Conservation (phyloP, 176 grass and related monocot genomes). For the maize (Zea mays) region Zm-B73-REFERENCE-NAM-5.0 NC_050096.1:17914001-17914500, state of each 20-base stretch:
- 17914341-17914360: background rate
- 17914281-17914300: background rate
- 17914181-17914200: background rate
- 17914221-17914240: background rate
- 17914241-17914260: background rate
- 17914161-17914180: background rate
- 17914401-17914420: background rate
- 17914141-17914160: background rate
- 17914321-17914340: constrained; percentile 13
- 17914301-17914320: background rate
- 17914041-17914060: no score
- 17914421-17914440: background rate
- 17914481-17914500: background rate
- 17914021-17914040: no score
- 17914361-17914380: background rate
- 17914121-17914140: background rate
- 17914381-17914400: background rate
- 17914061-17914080: no score
- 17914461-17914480: background rate
- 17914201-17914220: background rate
- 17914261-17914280: background rate
- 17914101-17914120: no score
- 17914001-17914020: no score
- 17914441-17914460: background rate
- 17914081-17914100: no score